phyloP scores from a whole-genome alignment of 2,329 filamentous ascomycete species.

The Pseudogymnoascus sp. region DNA sequence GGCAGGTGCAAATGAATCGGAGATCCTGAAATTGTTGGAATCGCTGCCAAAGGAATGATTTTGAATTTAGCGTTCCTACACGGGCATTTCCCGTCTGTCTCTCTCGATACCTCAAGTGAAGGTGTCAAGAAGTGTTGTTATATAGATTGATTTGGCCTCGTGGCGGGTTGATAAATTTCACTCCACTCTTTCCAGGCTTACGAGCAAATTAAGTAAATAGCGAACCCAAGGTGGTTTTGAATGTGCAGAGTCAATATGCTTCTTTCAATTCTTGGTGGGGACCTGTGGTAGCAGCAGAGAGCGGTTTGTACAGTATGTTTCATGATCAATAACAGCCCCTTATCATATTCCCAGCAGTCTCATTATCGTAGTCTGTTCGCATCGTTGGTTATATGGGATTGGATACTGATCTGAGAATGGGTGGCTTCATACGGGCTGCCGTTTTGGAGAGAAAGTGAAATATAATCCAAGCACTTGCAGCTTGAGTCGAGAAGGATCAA shows the following conservation, averaged over 20 bases:
- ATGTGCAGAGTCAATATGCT: not conserved
- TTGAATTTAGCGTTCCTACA: conserved; percentile 7
- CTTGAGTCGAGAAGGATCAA: not conserved
- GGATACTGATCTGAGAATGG: not conserved
- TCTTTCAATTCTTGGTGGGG: not conserved
- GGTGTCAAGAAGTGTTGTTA: not conserved
- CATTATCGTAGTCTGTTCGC: too few relatives aligned
- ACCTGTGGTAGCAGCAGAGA: not conserved
- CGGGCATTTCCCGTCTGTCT: not conserved
- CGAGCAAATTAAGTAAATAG: not conserved
- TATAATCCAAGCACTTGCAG: not conserved
- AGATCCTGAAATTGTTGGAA: conserved; percentile 77
- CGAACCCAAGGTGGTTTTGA: not conserved
- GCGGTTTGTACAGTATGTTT: not conserved
- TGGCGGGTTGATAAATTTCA: not conserved
- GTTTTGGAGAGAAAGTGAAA: not conserved
- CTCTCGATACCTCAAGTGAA: not conserved
- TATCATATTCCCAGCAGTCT: not conserved
- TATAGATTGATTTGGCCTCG: conserved; percentile 2
- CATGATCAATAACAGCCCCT: too few relatives aligned
- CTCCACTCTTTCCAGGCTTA: not conserved
- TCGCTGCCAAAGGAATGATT: conserved; percentile 41
- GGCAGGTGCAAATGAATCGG: conserved; percentile 74
- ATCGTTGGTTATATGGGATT: not conserved
- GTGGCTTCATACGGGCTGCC: not conserved